phyloP scores from a whole-genome alignment of 1,284 basidiomycete genomes.

The Tranzscheliella williamsii region DNA sequence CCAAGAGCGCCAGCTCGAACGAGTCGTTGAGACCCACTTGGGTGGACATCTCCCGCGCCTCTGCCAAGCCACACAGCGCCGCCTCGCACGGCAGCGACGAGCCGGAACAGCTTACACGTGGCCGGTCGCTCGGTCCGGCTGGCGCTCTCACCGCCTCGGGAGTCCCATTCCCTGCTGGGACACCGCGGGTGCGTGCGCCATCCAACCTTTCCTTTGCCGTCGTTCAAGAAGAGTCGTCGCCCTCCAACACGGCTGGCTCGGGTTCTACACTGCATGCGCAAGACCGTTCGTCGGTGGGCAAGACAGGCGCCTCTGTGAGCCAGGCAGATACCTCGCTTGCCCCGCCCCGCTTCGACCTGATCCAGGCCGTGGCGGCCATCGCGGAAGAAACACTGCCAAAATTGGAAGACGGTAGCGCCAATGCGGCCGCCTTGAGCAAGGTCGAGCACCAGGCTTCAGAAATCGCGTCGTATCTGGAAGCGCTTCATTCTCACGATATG shows the following conservation, averaged over 20 bases:
- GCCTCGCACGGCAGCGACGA: constrained; percentile 32
- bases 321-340: not conserved
- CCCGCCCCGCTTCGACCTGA: not conserved
- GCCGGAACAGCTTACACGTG: constrained; percentile 28
- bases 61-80: constrained; percentile 14
- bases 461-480: constrained; percentile 8
- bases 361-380: not conserved
- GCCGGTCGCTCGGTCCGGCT: constrained; percentile 26
- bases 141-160: constrained; percentile 9
- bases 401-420: not conserved
- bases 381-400: not conserved
- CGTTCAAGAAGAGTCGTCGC: constrained; percentile 33
- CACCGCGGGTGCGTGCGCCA: constrained; percentile 25
- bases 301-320: too few species aligned
- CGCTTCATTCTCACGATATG: constrained; percentile 8
- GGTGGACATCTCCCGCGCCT: constrained; percentile 13
- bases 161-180: constrained; percentile 12
- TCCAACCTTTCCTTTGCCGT: constrained; percentile 36
- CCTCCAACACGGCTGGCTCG: constrained; percentile 26
- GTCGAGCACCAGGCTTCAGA: constrained; percentile 7
- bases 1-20: not conserved
- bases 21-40: constrained; percentile 11
- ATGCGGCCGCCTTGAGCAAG: constrained; percentile 1
- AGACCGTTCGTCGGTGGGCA: too few species aligned
- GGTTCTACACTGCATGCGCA: too few species aligned